Base-by-base conservation (phyloP, 2,329 filamentous ascomycete genomes). In the Phialocephala subalpina region DNA sequence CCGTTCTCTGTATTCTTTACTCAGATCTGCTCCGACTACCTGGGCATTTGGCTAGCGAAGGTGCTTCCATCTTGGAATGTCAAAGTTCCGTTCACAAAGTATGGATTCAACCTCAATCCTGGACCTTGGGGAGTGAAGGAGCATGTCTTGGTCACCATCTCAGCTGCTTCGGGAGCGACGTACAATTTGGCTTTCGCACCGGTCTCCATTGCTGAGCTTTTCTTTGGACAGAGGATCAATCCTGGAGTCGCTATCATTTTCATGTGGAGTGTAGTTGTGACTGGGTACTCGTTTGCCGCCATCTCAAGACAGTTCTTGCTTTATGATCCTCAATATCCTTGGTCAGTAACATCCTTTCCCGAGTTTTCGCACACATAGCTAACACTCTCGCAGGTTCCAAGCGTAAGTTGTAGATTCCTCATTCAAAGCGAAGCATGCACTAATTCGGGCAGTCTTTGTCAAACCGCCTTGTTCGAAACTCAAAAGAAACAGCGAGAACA, bases 391-490 rank as follows among this genome's bases (percentile, higher is more conserved):
- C 78, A 84, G 70, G 82, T 83, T 65, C 70, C 83, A 74, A 81
- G 82, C 82, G 76, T 78, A 64, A 67, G 75, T 65, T 29, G 12
- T 53, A 25, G 7, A 18, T n/a, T 55, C 11, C 18, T n/a, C 7
- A 4, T 5, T 14, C n/a, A 7, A 3, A 12, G n/a, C 18, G 2
- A 6, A 33, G 25, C 47, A 25, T n/a, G 14, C 20, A 55, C 25
- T 55, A 33, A 55, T 55, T 2, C 29, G 29, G 7, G 16, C 18
- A 55, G 52, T 35, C 75, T 83, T 12, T 83, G 82, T 62, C 85
- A 89, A 70, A 86, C 85, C 0, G 85, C 85, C 0, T 78, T 88
- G 3, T 88, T 87, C 69, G 86, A 88, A 69, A 87, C 85, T 0
- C 82, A 85, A 67, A 82, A 79, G 66, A 83, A 82, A 70, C 82